Conservation (phyloP, 2,329 filamentous ascomycete genomes). For the Neopestalotiopsis clavispora region DNA sequence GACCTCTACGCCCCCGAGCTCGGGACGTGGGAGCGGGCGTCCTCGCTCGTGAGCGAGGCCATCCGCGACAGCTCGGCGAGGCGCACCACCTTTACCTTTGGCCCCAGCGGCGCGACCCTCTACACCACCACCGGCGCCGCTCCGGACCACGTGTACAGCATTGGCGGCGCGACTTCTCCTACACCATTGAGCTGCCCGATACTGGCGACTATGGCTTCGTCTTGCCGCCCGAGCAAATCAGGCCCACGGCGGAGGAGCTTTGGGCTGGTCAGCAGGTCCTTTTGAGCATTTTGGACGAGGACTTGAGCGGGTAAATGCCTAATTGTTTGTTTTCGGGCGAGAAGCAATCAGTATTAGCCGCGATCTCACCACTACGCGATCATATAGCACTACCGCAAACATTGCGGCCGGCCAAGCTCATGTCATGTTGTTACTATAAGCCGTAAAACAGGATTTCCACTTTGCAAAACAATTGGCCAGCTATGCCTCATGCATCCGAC, state of each 20-base stretch:
- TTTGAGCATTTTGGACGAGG: conserved; percentile 10
- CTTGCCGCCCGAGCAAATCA: conserved; percentile 34
- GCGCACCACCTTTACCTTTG: conserved; percentile 40
- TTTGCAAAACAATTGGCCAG: background rate
- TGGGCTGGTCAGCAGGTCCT: conserved; percentile 36
- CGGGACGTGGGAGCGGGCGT: background rate
- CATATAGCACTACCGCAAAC: too few relatives aligned
- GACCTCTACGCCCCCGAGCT: conserved; percentile 34
- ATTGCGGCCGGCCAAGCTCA: too few relatives aligned
- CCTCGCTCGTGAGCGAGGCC: conserved; percentile 24
- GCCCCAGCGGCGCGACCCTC: conserved; percentile 41
- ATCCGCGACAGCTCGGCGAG: conserved; percentile 47
- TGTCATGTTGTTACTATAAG: too few relatives aligned
- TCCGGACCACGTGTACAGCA: conserved; percentile 34
- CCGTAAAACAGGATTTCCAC: too few relatives aligned
- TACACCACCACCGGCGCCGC: conserved; percentile 31
- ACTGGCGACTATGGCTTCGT: conserved; percentile 29
- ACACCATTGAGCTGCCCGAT: conserved; percentile 33
- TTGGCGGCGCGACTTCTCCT: conserved; percentile 34
- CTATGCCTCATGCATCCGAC: background rate
- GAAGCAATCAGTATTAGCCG: background rate
- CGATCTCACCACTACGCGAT: too few relatives aligned
- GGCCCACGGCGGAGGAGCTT: conserved; percentile 32
- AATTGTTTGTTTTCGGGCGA: background rate
- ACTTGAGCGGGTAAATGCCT: background rate